Conservation (phyloP, 352 stramenopile species). For the Globisporangium splendens region DNA sequence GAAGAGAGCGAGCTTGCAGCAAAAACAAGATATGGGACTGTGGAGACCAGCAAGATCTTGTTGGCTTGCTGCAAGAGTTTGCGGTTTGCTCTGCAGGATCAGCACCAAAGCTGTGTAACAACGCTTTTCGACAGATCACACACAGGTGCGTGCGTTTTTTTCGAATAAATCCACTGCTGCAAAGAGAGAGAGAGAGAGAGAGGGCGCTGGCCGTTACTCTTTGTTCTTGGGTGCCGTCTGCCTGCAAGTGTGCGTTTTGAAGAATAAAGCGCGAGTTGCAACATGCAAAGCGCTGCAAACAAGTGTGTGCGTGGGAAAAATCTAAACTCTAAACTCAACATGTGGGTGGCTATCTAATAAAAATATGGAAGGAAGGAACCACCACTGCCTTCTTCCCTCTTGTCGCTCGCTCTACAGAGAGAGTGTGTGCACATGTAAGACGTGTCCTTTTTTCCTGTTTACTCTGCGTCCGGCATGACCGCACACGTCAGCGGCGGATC, state of each 20-base stretch:
- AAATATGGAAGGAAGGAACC: not conserved
- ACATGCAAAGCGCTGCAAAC: not conserved
- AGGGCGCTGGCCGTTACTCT: not conserved
- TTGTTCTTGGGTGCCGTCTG: not conserved
- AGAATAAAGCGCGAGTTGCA: not conserved
- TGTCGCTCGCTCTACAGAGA: not conserved
- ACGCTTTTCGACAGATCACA: not conserved
- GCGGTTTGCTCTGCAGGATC: not conserved
- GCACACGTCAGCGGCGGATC: not conserved
- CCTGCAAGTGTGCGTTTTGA: constrained; percentile 3
- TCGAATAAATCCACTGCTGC: constrained; percentile 1
- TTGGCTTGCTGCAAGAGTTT: not conserved
- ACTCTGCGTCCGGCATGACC: not conserved
- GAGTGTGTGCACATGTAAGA: too few relatives aligned
- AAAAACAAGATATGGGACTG: not conserved
- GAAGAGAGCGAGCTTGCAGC: too few relatives aligned
- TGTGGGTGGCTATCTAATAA: not conserved
- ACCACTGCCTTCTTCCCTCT: not conserved
- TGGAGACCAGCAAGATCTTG: not conserved
- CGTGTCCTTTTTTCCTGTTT: too few relatives aligned
- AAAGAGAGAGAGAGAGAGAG: not conserved
- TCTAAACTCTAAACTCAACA: too few relatives aligned
- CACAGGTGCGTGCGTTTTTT: not conserved
- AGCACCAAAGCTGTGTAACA: not conserved
- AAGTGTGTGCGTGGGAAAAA: too few relatives aligned